Evolutionary conservation across 2,329 filamentous ascomycete species (phyloP), one percentile per base, ranked within the genome.

Genomic region (Aureobasidium sp.): DNA sequence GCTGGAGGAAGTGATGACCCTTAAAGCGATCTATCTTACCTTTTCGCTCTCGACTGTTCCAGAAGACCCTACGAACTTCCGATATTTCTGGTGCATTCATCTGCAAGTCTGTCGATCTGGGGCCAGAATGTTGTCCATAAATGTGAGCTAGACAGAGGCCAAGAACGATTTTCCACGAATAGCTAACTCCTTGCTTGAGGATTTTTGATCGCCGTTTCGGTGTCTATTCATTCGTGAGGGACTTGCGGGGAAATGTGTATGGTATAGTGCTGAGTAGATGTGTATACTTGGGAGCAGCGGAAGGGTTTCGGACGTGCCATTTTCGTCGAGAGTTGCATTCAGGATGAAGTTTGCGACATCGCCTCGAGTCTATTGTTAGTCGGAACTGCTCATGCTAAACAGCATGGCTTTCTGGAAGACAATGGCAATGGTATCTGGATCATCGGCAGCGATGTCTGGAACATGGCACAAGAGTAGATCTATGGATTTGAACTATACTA

Each of bases 121-220:
- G 27, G 7, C 13, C 27, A 1, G 3, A 44, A 24, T 0, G 10
- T 15, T 5, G 9, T 4, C n/a, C 20, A 29, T 3, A 3, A 1
- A 20, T 53, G 20, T 41, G 26, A 41, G 26, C 24, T 5, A 20
- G n/a, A 20, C 20, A 20, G 20, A 20, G 20, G 39, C 39, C 26
- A 46, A 56, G 37, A 2, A n/a, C 27, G 39, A 56, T 46, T 46
- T 56, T 46, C 53, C 53, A 56, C 53, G 53, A 56, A 56, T 56
- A 7, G 29, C 24, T 3, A 13, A 9, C 20, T 9, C 8, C 44
- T 7, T 41, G 24, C 12, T 15, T 26, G 20, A 20, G n/a, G 17
- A 17, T 56, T 17, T 27, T n/a, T 46, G 53, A 56, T 56, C 53
- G 27, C 32, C 37, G 34, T 39, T 39, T 56, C 53, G 53, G 53